Conservation (phyloP, 2,329 filamentous ascomycete genomes). For the Fusarium haematococcum region DNA sequence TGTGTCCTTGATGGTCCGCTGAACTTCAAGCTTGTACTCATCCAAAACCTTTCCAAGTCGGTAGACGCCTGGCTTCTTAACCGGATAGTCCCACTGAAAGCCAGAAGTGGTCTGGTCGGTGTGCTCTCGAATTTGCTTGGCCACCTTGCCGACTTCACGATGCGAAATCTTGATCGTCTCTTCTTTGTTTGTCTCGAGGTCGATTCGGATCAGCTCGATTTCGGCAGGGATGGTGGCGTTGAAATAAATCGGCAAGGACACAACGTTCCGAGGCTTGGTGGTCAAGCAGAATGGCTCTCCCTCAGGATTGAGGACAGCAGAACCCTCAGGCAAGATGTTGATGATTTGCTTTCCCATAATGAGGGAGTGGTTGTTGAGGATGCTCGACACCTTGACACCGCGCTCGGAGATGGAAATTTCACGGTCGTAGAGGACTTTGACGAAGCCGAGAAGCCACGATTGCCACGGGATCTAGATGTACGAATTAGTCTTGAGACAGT, state of each 20-base stretch:
- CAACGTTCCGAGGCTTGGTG: conserved; percentile 66
- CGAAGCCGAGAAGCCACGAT: conserved; percentile 76
- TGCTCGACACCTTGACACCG: conserved; percentile 86
- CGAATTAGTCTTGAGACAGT: conserved; percentile 17
- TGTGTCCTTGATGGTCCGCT: conserved; percentile 79
- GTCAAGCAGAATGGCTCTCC: conserved; percentile 85
- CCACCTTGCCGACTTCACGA: conserved; percentile 80
- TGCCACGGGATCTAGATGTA: conserved; percentile 74
- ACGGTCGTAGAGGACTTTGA: conserved; percentile 89
- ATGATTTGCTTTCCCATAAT: conserved; percentile 98
- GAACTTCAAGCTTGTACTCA: conserved; percentile 93
- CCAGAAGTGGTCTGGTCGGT: conserved; percentile 71
- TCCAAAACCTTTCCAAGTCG: conserved; percentile 87
- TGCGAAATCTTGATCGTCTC: conserved; percentile 82
- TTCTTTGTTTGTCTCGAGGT: conserved; percentile 82
- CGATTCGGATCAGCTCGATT: conserved; percentile 89
- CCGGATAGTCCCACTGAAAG: conserved; percentile 76
- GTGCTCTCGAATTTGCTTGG: conserved; percentile 75
- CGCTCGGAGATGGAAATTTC: conserved; percentile 95
- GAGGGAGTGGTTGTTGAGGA: conserved; percentile 91
- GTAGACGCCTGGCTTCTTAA: conserved; percentile 92
- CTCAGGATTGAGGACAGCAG: conserved; percentile 88
- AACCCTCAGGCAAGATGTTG: conserved; percentile 96
- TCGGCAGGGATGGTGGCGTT: conserved; percentile 92
- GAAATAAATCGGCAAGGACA: conserved; percentile 85